A percentile compares a stretch with the other conserved stretches of the same genome.
These are phyloP conservation scores for Cordia subcordata DNA, from an alignment of 257 asterid genomes.

Conservation along the genomic window DNA sequence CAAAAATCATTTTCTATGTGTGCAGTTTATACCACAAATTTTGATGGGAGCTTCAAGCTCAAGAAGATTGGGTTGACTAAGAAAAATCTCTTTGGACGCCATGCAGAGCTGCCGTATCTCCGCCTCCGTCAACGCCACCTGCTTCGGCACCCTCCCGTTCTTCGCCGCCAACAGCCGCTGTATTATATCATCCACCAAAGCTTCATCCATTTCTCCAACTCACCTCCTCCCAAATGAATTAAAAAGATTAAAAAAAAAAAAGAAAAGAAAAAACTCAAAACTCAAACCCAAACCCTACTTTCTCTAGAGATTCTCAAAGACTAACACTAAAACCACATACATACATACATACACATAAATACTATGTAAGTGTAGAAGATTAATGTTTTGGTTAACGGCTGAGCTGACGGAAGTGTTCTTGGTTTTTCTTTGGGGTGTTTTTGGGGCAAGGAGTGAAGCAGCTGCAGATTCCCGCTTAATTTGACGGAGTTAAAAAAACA, in stretches of 20 bases:
- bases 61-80: constrained; percentile 31
- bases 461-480: constrained; percentile 15
- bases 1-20: neutral
- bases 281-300: neutral
- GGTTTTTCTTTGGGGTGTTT: neutral
- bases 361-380: neutral
- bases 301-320: constrained; percentile 1
- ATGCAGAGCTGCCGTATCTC: constrained; percentile 27
- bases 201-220: constrained; percentile 22
- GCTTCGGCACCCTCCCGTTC: constrained; percentile 30
- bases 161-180: constrained; percentile 21
- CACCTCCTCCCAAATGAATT: too few species aligned
- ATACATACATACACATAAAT: too few species aligned
- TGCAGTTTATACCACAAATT: constrained; percentile 22
- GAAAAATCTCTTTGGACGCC: constrained; percentile 23
- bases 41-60: constrained; percentile 32
- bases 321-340: neutral
- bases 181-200: constrained; percentile 25
- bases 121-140: constrained; percentile 23
- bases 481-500: constrained; percentile 16
- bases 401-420: constrained; percentile 6
- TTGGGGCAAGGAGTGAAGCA: neutral
- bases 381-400: neutral
- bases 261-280: neutral
- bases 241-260: too few species aligned